These are phyloP conservation scores for Leccinum subgranulosum DNA, from an alignment of 768 basidiomycete genomes.

Conservation along the genomic window DNA sequence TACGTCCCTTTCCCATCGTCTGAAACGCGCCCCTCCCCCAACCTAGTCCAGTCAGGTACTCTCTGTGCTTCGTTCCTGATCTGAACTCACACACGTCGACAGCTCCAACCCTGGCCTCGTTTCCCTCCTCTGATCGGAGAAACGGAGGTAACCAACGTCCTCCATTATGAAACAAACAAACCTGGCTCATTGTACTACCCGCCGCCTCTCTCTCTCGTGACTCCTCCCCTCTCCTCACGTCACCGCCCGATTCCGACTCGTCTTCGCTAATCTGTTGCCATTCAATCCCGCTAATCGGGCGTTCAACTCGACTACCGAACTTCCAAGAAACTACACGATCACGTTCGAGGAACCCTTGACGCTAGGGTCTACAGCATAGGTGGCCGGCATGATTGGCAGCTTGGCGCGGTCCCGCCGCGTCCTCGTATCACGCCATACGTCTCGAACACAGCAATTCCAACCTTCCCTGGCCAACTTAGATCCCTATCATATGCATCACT, in stretches of 20 bases:
- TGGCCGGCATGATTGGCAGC: neutral
- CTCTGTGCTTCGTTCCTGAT: constrained; percentile 15
- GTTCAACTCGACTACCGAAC: neutral
- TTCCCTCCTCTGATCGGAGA: constrained; percentile 10
- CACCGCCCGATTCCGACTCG: neutral
- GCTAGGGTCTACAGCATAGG: neutral
- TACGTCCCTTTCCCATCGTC: constrained; percentile 1
- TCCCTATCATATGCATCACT: neutral
- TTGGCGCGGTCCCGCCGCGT: neutral
- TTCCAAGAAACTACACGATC: neutral
- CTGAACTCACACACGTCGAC: neutral
- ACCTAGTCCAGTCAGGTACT: constrained; percentile 1
- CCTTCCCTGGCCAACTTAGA: neutral
- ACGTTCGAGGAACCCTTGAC: neutral
- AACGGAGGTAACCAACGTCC: constrained; percentile 21
- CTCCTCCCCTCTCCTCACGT: neutral
- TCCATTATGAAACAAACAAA: constrained; percentile 5
- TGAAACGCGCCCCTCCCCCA: neutral
- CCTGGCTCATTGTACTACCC: neutral
- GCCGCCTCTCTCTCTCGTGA: neutral
- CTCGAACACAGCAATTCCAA: neutral
- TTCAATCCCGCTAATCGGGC: neutral
- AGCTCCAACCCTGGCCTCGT: neutral
- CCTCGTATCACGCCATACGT: neutral
- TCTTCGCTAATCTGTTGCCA: neutral